These are phyloP conservation scores for Pistacia atlantica DNA, from an alignment of 345 rosid genomes.

Conservation along the genomic window DNA sequence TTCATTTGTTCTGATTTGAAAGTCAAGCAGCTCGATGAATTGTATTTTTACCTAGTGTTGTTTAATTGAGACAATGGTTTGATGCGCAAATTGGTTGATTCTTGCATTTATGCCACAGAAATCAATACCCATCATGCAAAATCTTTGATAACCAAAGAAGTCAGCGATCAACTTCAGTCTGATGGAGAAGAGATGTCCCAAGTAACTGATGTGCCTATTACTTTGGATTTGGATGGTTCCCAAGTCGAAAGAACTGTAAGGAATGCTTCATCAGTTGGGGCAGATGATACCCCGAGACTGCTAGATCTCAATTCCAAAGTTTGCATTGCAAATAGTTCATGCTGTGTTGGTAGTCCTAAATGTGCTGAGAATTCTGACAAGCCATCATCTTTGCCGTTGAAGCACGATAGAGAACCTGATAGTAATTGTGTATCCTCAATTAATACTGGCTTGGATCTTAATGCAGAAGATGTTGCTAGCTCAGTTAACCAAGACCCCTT, in stretches of 20 bases:
- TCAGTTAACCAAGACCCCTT: constrained; percentile 43
- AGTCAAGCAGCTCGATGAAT: neutral
- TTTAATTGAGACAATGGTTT: neutral
- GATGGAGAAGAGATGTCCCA: constrained; percentile 28
- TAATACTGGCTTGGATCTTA: constrained; percentile 54
- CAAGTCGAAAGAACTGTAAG: constrained; percentile 26
- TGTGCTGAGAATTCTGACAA: constrained; percentile 27
- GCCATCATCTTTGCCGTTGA: constrained; percentile 27
- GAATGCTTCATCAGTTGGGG: constrained; percentile 10
- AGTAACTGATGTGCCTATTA: constrained; percentile 16
- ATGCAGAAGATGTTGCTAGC: constrained; percentile 54
- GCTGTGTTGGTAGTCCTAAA: constrained; percentile 17
- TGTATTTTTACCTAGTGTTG: neutral
- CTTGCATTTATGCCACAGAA: constrained; percentile 20
- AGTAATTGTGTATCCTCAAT: constrained; percentile 29
- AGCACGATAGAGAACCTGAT: constrained; percentile 19
- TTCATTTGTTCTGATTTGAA: constrained; percentile 2
- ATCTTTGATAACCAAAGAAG: constrained; percentile 25
- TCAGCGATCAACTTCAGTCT: constrained; percentile 19
- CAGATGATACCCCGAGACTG: neutral
- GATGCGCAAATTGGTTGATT: neutral
- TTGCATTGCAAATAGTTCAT: constrained; percentile 16
- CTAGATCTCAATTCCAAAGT: constrained; percentile 38
- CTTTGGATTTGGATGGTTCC: constrained; percentile 28
- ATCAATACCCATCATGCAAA: constrained; percentile 15